phyloP scores from a whole-genome alignment of 2,329 filamentous ascomycete species.

The Nectriaceae sp. region DNA sequence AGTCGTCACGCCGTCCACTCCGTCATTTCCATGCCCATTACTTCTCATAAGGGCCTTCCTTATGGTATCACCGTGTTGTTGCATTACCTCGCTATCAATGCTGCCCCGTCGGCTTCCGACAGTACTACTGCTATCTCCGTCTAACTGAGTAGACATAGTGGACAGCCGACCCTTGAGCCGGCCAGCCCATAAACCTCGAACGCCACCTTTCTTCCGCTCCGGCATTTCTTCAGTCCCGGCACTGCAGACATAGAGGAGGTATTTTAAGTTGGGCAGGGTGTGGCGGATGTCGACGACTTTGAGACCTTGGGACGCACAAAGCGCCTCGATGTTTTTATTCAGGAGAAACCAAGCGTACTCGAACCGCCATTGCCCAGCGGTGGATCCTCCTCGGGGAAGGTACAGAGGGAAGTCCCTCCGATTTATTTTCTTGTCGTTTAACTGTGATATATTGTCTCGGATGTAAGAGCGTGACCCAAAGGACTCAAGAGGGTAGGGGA shows the following conservation, averaged over 20 bases:
- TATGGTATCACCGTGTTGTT: slow-evolving; percentile 45
- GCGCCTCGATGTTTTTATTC: slow-evolving; percentile 86
- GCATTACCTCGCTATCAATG: slow-evolving; percentile 42
- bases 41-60: slow-evolving; percentile 36
- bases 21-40: slow-evolving; percentile 19
- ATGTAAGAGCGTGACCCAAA: slow-evolving; percentile 76
- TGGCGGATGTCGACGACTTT: slow-evolving; percentile 88
- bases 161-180: slow-evolving; percentile 42
- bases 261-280: slow-evolving; percentile 91
- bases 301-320: slow-evolving; percentile 67
- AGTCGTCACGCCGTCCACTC: slow-evolving; percentile 6
- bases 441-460: slow-evolving; percentile 70
- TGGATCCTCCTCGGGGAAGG: slow-evolving; percentile 60
- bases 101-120: slow-evolving; percentile 46
- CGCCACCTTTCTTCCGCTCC: slow-evolving; percentile 61
- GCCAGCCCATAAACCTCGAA: slow-evolving; percentile 58
- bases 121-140: slow-evolving; percentile 42
- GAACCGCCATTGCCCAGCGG: slow-evolving; percentile 79
- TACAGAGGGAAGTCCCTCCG: slow-evolving; percentile 81
- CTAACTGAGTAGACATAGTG: slow-evolving; percentile 28
- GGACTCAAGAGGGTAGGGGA: slow-evolving; percentile 78
- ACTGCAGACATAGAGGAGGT: slow-evolving; percentile 85
- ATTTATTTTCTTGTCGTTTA: slow-evolving; percentile 47
- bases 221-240: slow-evolving; percentile 69
- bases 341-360: slow-evolving; percentile 96